phyloP scores from a whole-genome alignment of 345 rosid species.

The Boechera stricta region DNA sequence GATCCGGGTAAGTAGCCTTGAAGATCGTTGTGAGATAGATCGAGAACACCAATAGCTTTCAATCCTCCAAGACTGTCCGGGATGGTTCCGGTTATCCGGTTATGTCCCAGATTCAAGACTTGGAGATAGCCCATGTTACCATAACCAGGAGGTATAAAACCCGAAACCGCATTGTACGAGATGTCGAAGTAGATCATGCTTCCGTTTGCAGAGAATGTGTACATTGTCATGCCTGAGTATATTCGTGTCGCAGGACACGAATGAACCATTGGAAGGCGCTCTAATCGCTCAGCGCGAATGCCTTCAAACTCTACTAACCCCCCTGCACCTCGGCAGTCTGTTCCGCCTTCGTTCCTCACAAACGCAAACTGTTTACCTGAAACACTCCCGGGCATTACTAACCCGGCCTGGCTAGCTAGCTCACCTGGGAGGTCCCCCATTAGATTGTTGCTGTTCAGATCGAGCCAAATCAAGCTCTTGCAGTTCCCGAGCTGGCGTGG shows the following conservation, averaged over 20 bases:
- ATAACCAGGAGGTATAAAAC: conserved; percentile 68
- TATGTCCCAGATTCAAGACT: conserved; percentile 95
- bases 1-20: conserved; percentile 79
- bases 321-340: conserved; percentile 96
- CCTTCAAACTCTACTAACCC: conserved; percentile 95
- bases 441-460: conserved; percentile 81
- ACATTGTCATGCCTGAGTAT: conserved; percentile 80
- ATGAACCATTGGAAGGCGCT: conserved; percentile 81
- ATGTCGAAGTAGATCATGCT: conserved; percentile 93
- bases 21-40: conserved; percentile 85
- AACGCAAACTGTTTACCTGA: conserved; percentile 94
- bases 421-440: conserved; percentile 66
- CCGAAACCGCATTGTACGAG: conserved; percentile 75
- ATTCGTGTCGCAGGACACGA: conserved; percentile 87
- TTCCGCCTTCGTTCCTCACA: conserved; percentile 96
- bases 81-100: conserved; percentile 66
- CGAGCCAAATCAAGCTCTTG: conserved; percentile 90
- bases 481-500: conserved; percentile 81
- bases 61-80: conserved; percentile 81
- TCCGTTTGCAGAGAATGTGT: conserved; percentile 75
- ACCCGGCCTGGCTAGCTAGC: conserved; percentile 76
- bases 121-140: conserved; percentile 77
- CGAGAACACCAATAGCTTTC: conserved; percentile 83
- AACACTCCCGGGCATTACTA: conserved; percentile 74
- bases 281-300: conserved; percentile 68